These are phyloP conservation scores for Emergomyces africanus DNA, from an alignment of 2,329 filamentous ascomycete species.

Conservation along the genomic window DNA sequence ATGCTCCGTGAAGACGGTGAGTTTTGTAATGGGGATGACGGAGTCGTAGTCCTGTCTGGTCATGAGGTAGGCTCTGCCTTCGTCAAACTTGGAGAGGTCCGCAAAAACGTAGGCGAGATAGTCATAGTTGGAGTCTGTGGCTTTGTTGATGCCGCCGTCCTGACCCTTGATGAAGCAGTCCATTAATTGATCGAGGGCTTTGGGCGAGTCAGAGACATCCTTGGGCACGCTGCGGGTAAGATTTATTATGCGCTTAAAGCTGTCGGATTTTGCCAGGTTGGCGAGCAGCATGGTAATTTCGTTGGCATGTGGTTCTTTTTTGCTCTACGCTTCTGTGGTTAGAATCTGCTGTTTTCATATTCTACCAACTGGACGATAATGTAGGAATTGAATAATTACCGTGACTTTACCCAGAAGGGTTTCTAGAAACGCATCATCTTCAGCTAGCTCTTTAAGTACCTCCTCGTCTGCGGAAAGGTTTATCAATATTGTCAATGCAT, in stretches of 20 bases:
- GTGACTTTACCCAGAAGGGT: constrained; percentile 60
- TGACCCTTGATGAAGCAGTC: constrained; percentile 94
- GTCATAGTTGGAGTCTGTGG: constrained; percentile 52
- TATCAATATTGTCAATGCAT: constrained; percentile 66
- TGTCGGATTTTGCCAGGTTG: constrained; percentile 74
- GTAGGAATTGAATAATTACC: constrained; percentile 41
- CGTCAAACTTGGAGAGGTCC: constrained; percentile 70
- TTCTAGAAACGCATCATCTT: constrained; percentile 71
- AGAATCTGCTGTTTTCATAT: neutral
- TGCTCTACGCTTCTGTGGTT: constrained; percentile 15
- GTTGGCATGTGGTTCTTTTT: constrained; percentile 67
- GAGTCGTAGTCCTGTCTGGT: constrained; percentile 61
- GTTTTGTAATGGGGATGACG: constrained; percentile 79
- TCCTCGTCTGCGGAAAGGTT: constrained; percentile 77
- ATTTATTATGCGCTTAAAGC: constrained; percentile 54
- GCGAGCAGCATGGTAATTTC: constrained; percentile 83
- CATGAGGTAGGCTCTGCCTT: constrained; percentile 64
- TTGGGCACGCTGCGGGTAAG: constrained; percentile 57
- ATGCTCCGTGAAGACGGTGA: constrained; percentile 91
- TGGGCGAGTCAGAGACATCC: constrained; percentile 56
- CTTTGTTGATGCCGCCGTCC: constrained; percentile 66
- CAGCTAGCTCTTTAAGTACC: constrained; percentile 57
- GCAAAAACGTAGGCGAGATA: constrained; percentile 92
- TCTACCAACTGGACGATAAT: neutral
- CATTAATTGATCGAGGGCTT: constrained; percentile 78